Conservation (phyloP, 2,329 filamentous ascomycete species). For the Penicillium capsulatum region DNA sequence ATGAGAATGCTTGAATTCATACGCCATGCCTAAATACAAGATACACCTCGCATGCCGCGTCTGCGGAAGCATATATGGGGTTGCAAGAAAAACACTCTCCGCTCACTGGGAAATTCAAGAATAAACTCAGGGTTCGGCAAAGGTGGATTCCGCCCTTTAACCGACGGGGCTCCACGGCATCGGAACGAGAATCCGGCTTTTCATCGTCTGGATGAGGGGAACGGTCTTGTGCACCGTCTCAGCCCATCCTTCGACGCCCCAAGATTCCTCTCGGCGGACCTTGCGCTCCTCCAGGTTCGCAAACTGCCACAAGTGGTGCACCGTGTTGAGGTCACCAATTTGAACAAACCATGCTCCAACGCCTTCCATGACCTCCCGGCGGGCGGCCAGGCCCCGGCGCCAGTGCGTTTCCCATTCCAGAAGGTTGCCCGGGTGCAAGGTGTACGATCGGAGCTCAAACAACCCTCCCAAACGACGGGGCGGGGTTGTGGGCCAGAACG, state of each 20-base stretch:
- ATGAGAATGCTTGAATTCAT: conserved; percentile 1
- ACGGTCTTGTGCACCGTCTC: conserved; percentile 98
- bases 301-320: conserved; percentile 98
- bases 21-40: not conserved
- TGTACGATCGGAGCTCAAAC: conserved; percentile 96
- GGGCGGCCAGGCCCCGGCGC: conserved; percentile 83
- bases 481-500: conserved; percentile 95
- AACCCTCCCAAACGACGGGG: conserved; percentile 85
- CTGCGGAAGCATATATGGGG: no score
- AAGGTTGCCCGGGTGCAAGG: conserved; percentile 88
- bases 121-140: conserved; percentile 3
- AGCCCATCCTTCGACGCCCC: conserved; percentile 91
- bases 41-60: no score
- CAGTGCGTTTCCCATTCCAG: conserved; percentile 99
- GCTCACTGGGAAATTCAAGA: not conserved
- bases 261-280: conserved; percentile 85
- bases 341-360: conserved; percentile 98
- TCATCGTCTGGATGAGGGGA: conserved; percentile 93
- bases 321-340: conserved; percentile 94
- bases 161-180: conserved; percentile 96
- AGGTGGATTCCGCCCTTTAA: conserved; percentile 40
- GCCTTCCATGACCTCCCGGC: conserved; percentile 96
- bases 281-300: conserved; percentile 93
- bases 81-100: no score
- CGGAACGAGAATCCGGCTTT: conserved; percentile 85